phyloP scores from a whole-genome alignment of 2,329 filamentous ascomycete genomes.

The Lachnellula hyalina region DNA sequence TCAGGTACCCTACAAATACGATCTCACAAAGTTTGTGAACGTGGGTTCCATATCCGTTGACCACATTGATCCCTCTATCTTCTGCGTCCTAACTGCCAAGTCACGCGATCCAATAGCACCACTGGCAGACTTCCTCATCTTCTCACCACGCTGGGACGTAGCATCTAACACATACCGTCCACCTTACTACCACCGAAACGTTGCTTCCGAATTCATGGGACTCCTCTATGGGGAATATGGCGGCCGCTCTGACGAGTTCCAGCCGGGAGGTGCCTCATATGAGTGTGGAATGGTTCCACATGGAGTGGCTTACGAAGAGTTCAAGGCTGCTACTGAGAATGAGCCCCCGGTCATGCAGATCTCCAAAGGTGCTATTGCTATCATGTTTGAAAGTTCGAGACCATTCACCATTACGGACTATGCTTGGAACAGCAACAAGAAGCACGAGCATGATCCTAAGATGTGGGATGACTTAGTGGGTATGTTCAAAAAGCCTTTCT shows the following conservation, averaged over 20 bases:
- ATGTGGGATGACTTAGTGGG: conserved; percentile 52
- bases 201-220: conserved; percentile 45
- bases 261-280: conserved; percentile 41
- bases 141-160: conserved; percentile 62
- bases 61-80: conserved; percentile 63
- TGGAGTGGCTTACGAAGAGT: conserved; percentile 41
- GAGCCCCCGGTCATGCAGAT: conserved; percentile 41
- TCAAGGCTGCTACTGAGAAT: conserved; percentile 43
- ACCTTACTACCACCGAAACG: conserved; percentile 54
- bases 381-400: conserved; percentile 47
- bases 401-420: conserved; percentile 55
- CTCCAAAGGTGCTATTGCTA: conserved; percentile 42
- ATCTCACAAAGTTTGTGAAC: conserved; percentile 58
- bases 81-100: conserved; percentile 58
- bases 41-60: conserved; percentile 55
- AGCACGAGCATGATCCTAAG: conserved; percentile 41
- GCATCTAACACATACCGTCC: conserved; percentile 54
- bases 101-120: conserved; percentile 50
- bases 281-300: conserved; percentile 43
- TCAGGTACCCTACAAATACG: conserved; percentile 65
- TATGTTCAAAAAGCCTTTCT: conserved; percentile 35
- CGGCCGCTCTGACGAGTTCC: conserved; percentile 61
- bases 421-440: conserved; percentile 39
- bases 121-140: conserved; percentile 62
- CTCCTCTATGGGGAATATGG: conserved; percentile 42